Percentiles rank a stretch among this genome's conserved stretches.
These are phyloP conservation scores for Zygosaccharomyces rouxii DNA, from an alignment of 805 yeast genomes.

Conservation along the genomic window DNA sequence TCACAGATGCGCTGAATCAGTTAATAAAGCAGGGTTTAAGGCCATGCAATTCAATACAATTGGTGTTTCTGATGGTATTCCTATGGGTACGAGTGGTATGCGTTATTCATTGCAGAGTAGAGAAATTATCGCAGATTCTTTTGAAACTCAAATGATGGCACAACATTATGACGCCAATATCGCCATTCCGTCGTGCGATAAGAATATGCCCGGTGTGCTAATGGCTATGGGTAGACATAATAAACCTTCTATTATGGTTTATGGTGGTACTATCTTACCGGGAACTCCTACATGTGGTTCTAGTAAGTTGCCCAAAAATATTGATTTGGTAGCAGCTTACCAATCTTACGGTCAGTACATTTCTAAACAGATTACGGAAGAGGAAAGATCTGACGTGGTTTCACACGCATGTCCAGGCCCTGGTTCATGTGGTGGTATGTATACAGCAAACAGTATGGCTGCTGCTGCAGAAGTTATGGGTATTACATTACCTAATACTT, in stretches of 20 bases:
- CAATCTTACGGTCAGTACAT: slow-evolving; percentile 93
- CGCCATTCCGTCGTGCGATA: slow-evolving; percentile 94
- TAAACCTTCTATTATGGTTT: slow-evolving; percentile 85
- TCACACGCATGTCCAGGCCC: slow-evolving; percentile 94
- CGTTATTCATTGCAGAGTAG: slow-evolving; percentile 93
- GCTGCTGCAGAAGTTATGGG: slow-evolving; percentile 97
- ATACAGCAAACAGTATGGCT: slow-evolving; percentile 99
- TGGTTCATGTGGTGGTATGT: slow-evolving; percentile 99
- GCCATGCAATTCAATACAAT: slow-evolving; percentile 98
- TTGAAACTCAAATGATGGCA: slow-evolving; percentile 92
- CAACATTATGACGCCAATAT: slow-evolving; percentile 95
- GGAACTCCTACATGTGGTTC: slow-evolving; percentile 74
- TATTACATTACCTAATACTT: slow-evolving; percentile 89
- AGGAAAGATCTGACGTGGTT: slow-evolving; percentile 78
- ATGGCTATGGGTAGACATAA: slow-evolving; percentile 93
- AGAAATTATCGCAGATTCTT: slow-evolving; percentile 96
- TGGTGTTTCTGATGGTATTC: slow-evolving; percentile 97
- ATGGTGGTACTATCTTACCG: slow-evolving; percentile 90
- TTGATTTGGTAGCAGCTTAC: slow-evolving; percentile 93
- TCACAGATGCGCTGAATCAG: slow-evolving; percentile 69
- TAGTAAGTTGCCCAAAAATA: slow-evolving; percentile 62
- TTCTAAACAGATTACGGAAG: slow-evolving; percentile 67
- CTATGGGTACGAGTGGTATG: slow-evolving; percentile 98
- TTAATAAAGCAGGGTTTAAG: slow-evolving; percentile 85
- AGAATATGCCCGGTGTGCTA: slow-evolving; percentile 94